Evolutionary conservation across 2,329 filamentous ascomycete genomes (phyloP).

Genomic region (Penicillium vulpinum): DNA sequence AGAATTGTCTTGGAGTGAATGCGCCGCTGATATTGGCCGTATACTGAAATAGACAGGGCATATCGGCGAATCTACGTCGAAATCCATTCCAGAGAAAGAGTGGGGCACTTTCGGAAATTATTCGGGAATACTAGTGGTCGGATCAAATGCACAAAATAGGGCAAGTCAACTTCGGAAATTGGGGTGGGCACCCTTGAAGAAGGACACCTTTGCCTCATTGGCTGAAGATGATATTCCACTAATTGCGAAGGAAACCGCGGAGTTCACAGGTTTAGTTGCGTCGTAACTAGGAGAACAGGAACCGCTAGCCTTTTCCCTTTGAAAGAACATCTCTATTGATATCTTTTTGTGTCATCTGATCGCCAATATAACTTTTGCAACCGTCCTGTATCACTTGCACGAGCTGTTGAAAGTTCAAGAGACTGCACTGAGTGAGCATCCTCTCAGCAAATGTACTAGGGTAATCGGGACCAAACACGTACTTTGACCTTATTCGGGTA

Average conservation of each 20-base stretch:
- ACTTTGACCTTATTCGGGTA: background rate
- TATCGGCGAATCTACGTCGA: background rate
- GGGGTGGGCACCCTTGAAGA: conserved; percentile 9
- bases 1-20: conserved; percentile 7
- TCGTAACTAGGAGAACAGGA: background rate
- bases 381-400: background rate
- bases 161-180: conserved; percentile 7
- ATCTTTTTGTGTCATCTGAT: background rate
- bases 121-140: background rate
- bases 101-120: background rate
- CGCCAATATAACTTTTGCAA: background rate
- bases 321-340: background rate
- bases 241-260: conserved; percentile 4
- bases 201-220: conserved; percentile 1
- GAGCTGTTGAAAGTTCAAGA: background rate
- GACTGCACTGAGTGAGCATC: background rate
- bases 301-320: background rate
- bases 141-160: conserved; percentile 4
- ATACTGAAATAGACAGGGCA: background rate
- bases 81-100: background rate
- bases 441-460: background rate
- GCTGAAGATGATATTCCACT: conserved; percentile 7
- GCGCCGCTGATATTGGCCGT: conserved; percentile 2
- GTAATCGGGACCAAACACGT: background rate
- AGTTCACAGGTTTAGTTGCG: conserved; percentile 4